phyloP scores from a whole-genome alignment of 2,329 filamentous ascomycete species.

The Colletotrichum shisoi region DNA sequence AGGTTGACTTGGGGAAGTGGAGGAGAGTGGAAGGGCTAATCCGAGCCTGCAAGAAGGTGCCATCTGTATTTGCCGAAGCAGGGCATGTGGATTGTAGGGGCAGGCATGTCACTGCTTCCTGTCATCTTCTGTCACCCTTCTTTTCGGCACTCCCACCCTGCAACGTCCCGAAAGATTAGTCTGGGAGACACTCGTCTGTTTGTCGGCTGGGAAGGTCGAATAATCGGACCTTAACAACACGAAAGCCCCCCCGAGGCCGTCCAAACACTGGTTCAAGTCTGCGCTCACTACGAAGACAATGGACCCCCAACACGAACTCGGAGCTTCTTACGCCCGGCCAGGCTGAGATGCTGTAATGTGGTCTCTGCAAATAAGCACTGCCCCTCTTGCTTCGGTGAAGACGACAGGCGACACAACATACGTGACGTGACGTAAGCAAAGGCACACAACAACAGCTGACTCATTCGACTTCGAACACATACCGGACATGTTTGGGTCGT shows the following conservation, averaged over 20 bases:
- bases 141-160: constrained; percentile 2
- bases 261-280: constrained; percentile 1
- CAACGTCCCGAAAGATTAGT: too few species aligned
- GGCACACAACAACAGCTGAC: constrained; percentile 8
- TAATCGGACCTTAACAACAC: constrained; percentile 7
- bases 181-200: constrained; percentile 4
- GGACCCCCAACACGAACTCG: neutral
- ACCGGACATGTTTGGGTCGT: neutral
- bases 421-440: constrained; percentile 12
- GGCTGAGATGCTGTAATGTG: neutral
- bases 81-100: neutral
- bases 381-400: constrained; percentile 26
- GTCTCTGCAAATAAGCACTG: constrained; percentile 9
- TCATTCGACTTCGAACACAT: constrained; percentile 9
- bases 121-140: neutral
- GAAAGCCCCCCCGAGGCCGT: neutral
- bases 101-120: neutral
- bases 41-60: neutral
- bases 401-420: neutral
- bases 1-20: neutral
- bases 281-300: neutral
- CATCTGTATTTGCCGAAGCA: neutral
- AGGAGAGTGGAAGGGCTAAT: neutral
- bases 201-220: neutral
- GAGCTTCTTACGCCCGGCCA: constrained; percentile 1